Base-by-base conservation (phyloP, 805 yeast genomes). In the Pichia eremophila region DNA sequence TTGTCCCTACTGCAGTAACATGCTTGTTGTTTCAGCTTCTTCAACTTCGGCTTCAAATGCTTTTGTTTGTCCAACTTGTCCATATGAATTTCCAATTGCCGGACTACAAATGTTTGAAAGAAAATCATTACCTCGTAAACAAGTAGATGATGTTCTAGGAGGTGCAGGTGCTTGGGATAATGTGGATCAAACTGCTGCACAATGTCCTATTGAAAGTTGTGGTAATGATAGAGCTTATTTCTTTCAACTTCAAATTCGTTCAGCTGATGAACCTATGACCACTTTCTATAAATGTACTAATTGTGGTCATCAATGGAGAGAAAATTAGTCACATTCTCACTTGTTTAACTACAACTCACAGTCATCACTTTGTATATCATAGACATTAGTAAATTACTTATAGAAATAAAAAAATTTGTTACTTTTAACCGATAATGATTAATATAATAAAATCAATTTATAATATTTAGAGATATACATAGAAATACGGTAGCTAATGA, bases 191-290 rank as follows among this genome's bases (percentile, higher is more conserved):
- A 93, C 98, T 0, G 72, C 81, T 2, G 87, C 91, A 0, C 95
- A 91, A 63, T 91, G 99, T 72, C 96, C 97, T 4, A 73, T 79
- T 40, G 95, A 87, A 49, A 61, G 71, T 2, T 93, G 99, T 71
- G 95, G 87, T 39, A 82, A 83, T 54, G 85, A 79, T 55, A 87
- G 88, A 66, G 99, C 99, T 0, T 93, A 93, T 67, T 93, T 87
- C 73, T 93, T 90, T 75, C 98, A 93, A 68, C 71, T 93, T 50
- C 99, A 93, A 66, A 93, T 93, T 60, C 76, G 99, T 67, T 85
- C 95, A 52, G 99, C 99, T 2, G 99, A 93, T 75, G 99, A 93
- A 70, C 99, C 99, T 25, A 93, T 93, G 98, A 93, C 99, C 0
- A 91, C 98, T 2, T 93, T 93, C 64, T 91, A 87, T 66, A 89